phyloP scores from a whole-genome alignment of 2,329 filamentous ascomycete species.

The Trichoderma sp. region DNA sequence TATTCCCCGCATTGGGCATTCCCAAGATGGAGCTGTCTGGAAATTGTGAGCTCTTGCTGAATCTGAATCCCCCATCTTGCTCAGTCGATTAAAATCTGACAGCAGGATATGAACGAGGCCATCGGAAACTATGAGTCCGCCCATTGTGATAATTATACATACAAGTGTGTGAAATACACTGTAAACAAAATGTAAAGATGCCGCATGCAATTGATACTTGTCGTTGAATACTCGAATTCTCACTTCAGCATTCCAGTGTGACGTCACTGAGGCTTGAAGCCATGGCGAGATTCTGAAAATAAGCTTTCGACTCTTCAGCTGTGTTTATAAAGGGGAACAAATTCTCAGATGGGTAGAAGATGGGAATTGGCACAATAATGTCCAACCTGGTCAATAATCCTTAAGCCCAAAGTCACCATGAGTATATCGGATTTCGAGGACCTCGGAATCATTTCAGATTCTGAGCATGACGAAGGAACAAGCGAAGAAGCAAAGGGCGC shows the following conservation, averaged over 20 bases:
- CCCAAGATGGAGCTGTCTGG: not conserved
- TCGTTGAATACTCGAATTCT: not conserved
- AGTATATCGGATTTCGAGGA: slow-evolving; percentile 25
- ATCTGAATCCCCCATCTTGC: not conserved
- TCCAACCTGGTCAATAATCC: not conserved
- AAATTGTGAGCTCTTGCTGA: not conserved
- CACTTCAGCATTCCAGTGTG: not conserved
- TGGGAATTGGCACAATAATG: not conserved
- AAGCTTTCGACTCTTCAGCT: slow-evolving; percentile 21
- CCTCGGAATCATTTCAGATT: slow-evolving; percentile 8
- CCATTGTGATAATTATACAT: not conserved
- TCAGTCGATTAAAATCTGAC: not conserved
- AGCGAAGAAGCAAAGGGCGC: not conserved
- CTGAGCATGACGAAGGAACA: slow-evolving; percentile 5
- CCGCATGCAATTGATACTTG: not conserved
- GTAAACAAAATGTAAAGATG: not conserved
- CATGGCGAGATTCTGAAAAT: not conserved
- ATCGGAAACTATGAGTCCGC: not conserved
- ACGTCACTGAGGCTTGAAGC: slow-evolving; percentile 26
- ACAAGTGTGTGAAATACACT: not conserved
- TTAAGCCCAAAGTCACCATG: not conserved
- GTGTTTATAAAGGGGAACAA: not conserved
- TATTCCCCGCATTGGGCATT: not conserved
- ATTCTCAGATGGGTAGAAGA: not conserved
- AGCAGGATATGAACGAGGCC: accelerated